Evolutionary conservation across 1,284 basidiomycete species (phyloP).

Genomic region (Cutaneotrichosporon daszewskae): DNA sequence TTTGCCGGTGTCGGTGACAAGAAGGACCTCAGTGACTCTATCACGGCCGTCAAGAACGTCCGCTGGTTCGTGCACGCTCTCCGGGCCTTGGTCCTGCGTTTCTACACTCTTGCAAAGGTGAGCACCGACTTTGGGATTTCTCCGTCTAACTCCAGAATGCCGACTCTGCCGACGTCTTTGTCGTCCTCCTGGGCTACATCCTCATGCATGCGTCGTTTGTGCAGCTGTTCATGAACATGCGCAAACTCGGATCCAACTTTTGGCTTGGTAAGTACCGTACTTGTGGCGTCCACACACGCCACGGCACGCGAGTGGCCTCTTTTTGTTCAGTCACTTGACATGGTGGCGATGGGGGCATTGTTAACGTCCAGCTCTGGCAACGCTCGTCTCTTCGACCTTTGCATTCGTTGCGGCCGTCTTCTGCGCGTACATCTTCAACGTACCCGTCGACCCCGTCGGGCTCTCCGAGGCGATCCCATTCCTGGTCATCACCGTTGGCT

Average conservation of each 20-base stretch:
- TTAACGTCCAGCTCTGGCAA: slow-evolving; percentile 58
- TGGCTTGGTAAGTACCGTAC: slow-evolving; percentile 58
- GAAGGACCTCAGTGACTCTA: slow-evolving; percentile 36
- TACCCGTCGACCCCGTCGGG: slow-evolving; percentile 82
- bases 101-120: slow-evolving; percentile 80
- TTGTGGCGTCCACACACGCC: background rate
- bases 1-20: slow-evolving; percentile 32
- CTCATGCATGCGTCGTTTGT: slow-evolving; percentile 96
- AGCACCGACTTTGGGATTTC: slow-evolving; percentile 23
- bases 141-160: slow-evolving; percentile 59
- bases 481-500: slow-evolving; percentile 94
- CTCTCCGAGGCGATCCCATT: slow-evolving; percentile 94
- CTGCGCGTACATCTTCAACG: slow-evolving; percentile 71
- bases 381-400: slow-evolving; percentile 77
- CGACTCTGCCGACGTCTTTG: slow-evolving; percentile 89
- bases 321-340: background rate
- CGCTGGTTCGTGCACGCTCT: slow-evolving; percentile 83
- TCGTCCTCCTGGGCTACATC: slow-evolving; percentile 90
- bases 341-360: background rate
- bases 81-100: slow-evolving; percentile 70
- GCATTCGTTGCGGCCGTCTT: slow-evolving; percentile 84
- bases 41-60: slow-evolving; percentile 64
- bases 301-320: background rate
- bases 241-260: slow-evolving; percentile 79
- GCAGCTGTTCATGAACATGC: slow-evolving; percentile 77